Evolutionary conservation across 805 yeast species (phyloP), one percentile per base, ranked within the genome.

Genomic region (Priceomyces fermenticarens): DNA sequence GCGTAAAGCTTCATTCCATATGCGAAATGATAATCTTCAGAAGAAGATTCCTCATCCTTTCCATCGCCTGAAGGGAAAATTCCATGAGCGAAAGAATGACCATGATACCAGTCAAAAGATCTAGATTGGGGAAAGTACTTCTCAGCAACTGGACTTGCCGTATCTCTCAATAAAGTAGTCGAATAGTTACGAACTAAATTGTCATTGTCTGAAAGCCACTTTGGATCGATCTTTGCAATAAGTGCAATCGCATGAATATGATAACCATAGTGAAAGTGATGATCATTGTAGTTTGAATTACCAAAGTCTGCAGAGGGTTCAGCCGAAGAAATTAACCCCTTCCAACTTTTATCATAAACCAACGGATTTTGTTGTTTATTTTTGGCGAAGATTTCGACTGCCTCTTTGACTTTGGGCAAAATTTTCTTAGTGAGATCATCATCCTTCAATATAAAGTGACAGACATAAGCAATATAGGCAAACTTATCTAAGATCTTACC

Each of bases 401-500:
- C 93, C 13, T 62, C 52, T 54, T 87, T 85, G 48, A 90, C 58
- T 41, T 75, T 73, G 1, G 75, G 73, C 33, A 88, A 65, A 30
- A 85, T 65, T 7, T 59, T 58, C 10, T 58, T 50, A 1, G 93
- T 75, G 41, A 84, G 62, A 1, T 54, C 58, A 0, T 62, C 55
- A 55, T 90, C 85, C 13, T 77, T 58, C 34, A 91, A 60, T 13
- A 91, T 72, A 46, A 72, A 81, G 40, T 84, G 81, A 30, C 83
- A 80, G 9, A 82, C 87, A 47, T 85, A 85, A 10, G 88, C 70
- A 39, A 93, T 75, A 72, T 85, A 85, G 0, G 98, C 97, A 63
- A 86, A 93, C 64, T 90, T 93, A 50, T 89, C 96, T 37, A 90
- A 67, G 20, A 80, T 73, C 59, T 93, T 91, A 10, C 98, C 99